A percentile compares a stretch with the other conserved stretches of the same genome.
phyloP scores from a whole-genome alignment of 805 yeast genomes.

The Metschnikowia anglica region DNA sequence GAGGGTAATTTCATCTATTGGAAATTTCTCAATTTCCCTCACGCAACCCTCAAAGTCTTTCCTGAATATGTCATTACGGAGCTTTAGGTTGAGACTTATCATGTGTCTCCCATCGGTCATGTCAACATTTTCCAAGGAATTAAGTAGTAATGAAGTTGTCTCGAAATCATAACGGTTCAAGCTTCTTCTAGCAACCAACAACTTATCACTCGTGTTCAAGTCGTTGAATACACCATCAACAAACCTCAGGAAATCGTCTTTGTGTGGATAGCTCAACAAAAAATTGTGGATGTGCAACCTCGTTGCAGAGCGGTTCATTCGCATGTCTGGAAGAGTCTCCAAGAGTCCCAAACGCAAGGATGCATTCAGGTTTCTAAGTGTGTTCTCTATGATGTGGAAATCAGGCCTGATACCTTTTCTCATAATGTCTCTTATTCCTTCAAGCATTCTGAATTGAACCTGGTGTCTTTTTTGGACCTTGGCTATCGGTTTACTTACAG shows the following conservation, averaged over 20 bases:
- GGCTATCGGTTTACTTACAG: slow-evolving; percentile 10
- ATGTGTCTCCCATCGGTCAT: slow-evolving; percentile 29
- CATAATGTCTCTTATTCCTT: slow-evolving; percentile 35
- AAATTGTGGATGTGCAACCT: slow-evolving; percentile 17
- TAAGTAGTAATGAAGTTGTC: slow-evolving; percentile 26
- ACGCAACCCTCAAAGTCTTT: slow-evolving; percentile 24
- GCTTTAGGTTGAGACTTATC: slow-evolving; percentile 26
- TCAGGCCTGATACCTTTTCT: slow-evolving; percentile 41
- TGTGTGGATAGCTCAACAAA: slow-evolving; percentile 18
- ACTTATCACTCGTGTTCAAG: slow-evolving; percentile 29
- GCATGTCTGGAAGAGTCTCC: slow-evolving; percentile 26
- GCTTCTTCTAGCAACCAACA: slow-evolving; percentile 31
- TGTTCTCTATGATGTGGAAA: slow-evolving; percentile 29
- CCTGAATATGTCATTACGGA: slow-evolving; percentile 25
- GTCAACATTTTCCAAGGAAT: slow-evolving; percentile 23
- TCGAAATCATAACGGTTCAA: slow-evolving; percentile 28
- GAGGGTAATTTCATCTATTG: slow-evolving; percentile 30
- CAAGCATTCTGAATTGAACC: slow-evolving; percentile 29
- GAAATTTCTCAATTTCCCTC: slow-evolving; percentile 28
- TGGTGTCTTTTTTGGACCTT: slow-evolving; percentile 24
- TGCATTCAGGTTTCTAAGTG: slow-evolving; percentile 29
- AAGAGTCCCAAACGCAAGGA: slow-evolving; percentile 21
- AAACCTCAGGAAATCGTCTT: slow-evolving; percentile 19
- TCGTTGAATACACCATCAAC: slow-evolving; percentile 12
- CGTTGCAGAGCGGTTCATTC: slow-evolving; percentile 23